These are phyloP conservation scores for Parmelia sp. DNA, from an alignment of 495 filamentous ascomycete genomes.

Conservation along the genomic window DNA sequence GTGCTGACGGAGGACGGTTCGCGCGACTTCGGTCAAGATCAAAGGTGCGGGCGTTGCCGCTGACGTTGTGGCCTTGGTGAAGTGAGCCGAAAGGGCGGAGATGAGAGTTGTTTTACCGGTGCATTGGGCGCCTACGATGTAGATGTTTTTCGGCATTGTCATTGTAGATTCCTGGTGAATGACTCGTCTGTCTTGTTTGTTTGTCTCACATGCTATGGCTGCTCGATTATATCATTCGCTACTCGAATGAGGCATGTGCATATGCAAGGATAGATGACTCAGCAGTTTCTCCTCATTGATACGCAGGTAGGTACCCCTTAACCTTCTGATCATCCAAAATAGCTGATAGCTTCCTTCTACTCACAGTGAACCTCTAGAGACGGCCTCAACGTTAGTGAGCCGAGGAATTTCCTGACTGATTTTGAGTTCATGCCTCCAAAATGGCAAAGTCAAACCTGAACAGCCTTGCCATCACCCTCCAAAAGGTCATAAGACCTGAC, in stretches of 20 bases:
- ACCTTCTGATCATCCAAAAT: too few species aligned
- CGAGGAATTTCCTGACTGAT: not conserved
- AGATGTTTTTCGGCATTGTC: constrained; percentile 30
- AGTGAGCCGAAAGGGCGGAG: constrained; percentile 32
- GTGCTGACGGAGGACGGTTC: constrained; percentile 36
- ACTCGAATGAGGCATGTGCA: not conserved
- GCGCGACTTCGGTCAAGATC: constrained; percentile 43
- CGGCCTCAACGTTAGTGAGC: not conserved
- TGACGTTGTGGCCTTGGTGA: constrained; percentile 19
- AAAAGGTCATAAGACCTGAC: constrained; percentile 9
- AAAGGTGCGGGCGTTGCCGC: constrained; percentile 17
- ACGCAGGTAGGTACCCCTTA: too few species aligned
- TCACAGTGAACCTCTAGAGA: not conserved
- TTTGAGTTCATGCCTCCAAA: not conserved
- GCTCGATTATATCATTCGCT: not conserved
- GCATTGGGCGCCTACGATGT: constrained; percentile 45
- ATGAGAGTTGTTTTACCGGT: constrained; percentile 49
- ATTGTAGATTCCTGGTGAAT: not conserved
- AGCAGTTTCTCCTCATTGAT: not conserved
- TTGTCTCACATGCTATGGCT: not conserved
- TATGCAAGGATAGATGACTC: not conserved
- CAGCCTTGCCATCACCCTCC: constrained; percentile 8
- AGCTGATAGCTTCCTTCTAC: too few species aligned
- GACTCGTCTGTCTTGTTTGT: too few species aligned
- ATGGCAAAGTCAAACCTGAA: not conserved